Base-by-base conservation (phyloP, 2,329 filamentous ascomycete genomes). In the Stachybotrys echinatus region DNA sequence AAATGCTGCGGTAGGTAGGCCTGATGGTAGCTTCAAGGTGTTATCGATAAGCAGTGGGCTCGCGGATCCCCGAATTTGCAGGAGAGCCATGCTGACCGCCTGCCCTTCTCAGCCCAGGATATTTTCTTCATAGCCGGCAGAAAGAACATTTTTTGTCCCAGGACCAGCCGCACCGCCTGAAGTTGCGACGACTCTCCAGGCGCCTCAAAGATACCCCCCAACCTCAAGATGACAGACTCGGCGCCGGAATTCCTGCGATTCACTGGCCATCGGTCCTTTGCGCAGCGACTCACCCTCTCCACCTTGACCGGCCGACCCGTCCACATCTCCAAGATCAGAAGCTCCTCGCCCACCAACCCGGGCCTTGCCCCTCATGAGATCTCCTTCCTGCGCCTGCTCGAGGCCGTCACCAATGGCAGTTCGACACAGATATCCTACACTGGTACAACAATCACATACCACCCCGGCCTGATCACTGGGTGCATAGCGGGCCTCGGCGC, bases 401-500 rank as follows among this genome's bases (percentile, higher is more conserved):
- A 97, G 69, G 81, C 89, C 58, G 80, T 99, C 61, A 99, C 94
- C 63, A 99, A 99, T 76, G 94, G 94, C 71, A 89, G 88, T 51
- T 85, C 88, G 50, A 90, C 97, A 73, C 92, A 96, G 63, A 96
- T 99, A 59, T 96, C 91, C 12, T 94, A 95, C 73, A 96, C 91
- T 2, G 94, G 94, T 65, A 97, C 94, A 0, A 92, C 90, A 1
- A 81, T 99, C 50, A 86, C 92, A 37, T 99, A 95, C 72, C 87
- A 89, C 57, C 94, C 94, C 0, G 94, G 94, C 34, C 76, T 99
- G 39, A 95, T 99, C 61, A 94, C 90, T 0, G 94, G 94, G 54
- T 87, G 85, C 44, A 83, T 88, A 21, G 77, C 88, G 19, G 90
- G 89, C 18, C 79, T 85, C 46, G 89, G 89, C 60, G 85, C 88